Base-by-base conservation (phyloP, 2,329 filamentous ascomycete genomes). In the Phaeosphaeria sp. region DNA sequence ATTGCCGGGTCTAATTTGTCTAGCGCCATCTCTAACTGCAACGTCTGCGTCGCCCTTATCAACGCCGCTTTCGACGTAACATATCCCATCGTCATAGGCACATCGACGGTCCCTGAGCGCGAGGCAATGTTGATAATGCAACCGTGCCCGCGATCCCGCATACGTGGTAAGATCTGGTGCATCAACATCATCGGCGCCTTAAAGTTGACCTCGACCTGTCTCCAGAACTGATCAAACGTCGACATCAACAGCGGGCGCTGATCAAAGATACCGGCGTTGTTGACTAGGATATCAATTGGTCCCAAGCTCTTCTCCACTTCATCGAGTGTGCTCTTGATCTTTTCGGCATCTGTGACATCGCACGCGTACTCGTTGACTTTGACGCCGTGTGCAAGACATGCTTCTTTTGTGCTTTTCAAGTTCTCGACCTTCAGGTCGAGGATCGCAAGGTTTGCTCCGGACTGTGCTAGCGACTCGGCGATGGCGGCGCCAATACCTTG, bases 121-220 rank as follows among this genome's bases (percentile, higher is more conserved):
- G 64, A 70, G 1, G 70, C 67, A 21, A 74, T 72, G 46, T 72
- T 72, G 54, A 72, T 72, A 22, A 74, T 72, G 27, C 70, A 74
- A 13, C 71, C 71, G 17, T 58, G 50, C n/a, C 69, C 67, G 13
- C 62, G 62, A 20, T 65, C 58, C 20, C 62, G 60, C 59, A 74
- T 67, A 7, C 56, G 60, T 1, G 71, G 69, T 0, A 74, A 58
- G 7, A 71, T 22, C 1, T 59, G 56, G 39, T 72, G 70, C 17
- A 69, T 72, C 17, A 68, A 62, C 46, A 72, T 60, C 10, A 73
- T 46, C 6, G 71, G 71, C 66, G 59, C 71, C 58, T 73, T 73
- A 51, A 73, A 72, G 36, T 72, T 73, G 27, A 73, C 71, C 50
- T 73, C 71, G 18, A 73, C 72, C 50, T 72, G 67, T 27, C 63